Evolutionary conservation across 2,329 filamentous ascomycete genomes (phyloP), one percentile per base, ranked within the genome.

Genomic region (Hypoxylon rubiginosum): DNA sequence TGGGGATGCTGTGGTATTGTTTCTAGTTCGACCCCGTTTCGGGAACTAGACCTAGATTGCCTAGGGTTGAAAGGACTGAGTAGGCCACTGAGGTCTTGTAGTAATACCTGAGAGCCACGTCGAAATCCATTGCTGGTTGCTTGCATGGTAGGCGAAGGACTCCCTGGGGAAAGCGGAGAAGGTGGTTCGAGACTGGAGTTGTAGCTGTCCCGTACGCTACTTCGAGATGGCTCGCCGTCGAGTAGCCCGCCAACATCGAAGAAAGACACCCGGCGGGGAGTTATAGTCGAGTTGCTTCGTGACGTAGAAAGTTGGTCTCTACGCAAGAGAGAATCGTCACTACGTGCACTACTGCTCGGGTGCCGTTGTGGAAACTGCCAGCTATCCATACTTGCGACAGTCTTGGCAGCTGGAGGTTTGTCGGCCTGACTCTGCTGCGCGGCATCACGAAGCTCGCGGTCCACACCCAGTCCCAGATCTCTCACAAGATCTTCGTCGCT

Each of bases 401-500:
- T 79, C 4, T 76, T 77, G 2, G 76, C 71, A 39, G 39, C 39
- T 43, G 39, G n/a, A 43, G 73, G 74, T 28, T 73, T 72, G 26
- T 76, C 74, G 43, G 57, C 13, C 73, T 58, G 53, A 32, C 48
- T 68, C 26, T 62, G 52, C 41, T 53, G 60, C n/a, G 62, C 49
- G 32, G 66, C 69, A 10, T 82, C 79, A 32, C 85, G 82, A 17
- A 90, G 75, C 58, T 85, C 82, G 0, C 83, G 83, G 41, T 86
- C 82, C 3, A 89, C 85, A 11, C 91, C 87, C 41, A 95, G 88
- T 7, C 95, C 94, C 3, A 97, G 74, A 65, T 90, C 92, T 54
- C 91, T 85, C 4, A 97, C 93, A 0, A 98, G 86, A 76, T 98
- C 93, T 75, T 97, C 94, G 73, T 98, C 95, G 72, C 93, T 97